phyloP scores from a whole-genome alignment of 306 rosid genomes.

The Cyclanthera cordifolia region DNA sequence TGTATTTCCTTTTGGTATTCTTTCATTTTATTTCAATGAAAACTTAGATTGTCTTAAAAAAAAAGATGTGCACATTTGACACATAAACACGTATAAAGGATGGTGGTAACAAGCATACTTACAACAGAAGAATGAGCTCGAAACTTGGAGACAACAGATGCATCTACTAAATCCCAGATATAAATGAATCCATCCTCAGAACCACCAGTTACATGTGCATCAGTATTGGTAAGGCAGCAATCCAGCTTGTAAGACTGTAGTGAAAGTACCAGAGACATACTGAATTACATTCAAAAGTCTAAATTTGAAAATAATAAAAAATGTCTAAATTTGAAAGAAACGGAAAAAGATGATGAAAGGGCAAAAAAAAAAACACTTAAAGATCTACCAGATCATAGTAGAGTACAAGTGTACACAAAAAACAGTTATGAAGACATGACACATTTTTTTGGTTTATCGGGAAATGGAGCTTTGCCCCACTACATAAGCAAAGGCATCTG shows the following conservation, averaged over 20 bases:
- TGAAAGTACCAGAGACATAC: conserved; percentile 7
- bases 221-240: conserved; percentile 84
- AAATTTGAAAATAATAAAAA: neutral
- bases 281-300: conserved; percentile 7
- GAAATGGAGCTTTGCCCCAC: no score
- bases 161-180: conserved; percentile 95
- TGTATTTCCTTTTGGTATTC: neutral
- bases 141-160: conserved; percentile 59
- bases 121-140: conserved; percentile 87
- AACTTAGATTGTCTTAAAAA: no score
- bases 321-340: neutral
- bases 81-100: neutral
- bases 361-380: neutral
- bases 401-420: neutral
- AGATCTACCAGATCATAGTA: neutral
- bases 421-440: neutral
- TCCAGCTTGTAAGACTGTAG: conserved; percentile 78
- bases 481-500: no score
- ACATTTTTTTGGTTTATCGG: no score
- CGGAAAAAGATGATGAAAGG: neutral
- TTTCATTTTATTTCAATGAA: neutral
- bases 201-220: conserved; percentile 83
- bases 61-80: no score
- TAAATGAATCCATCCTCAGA: conserved; percentile 81
- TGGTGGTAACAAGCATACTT: conserved; percentile 12